A percentile compares a stretch with the other conserved stretches of the same genome.
phyloP scores from a whole-genome alignment of 1,284 basidiomycete genomes.

The Pseudozyma hubeiensis region DNA sequence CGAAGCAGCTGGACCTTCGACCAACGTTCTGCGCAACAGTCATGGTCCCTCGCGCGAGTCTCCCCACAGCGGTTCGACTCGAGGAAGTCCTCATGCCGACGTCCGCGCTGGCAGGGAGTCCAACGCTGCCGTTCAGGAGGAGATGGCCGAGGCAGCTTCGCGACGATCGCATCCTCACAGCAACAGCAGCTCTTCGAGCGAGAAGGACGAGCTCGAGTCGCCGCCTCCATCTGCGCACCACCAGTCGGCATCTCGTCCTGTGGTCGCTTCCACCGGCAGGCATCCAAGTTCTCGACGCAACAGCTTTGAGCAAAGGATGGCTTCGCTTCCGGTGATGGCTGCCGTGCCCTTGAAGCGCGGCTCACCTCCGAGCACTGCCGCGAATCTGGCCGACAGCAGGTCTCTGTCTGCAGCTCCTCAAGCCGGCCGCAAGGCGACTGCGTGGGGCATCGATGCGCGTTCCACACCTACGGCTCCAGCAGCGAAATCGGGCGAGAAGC shows the following conservation, averaged over 20 bases:
- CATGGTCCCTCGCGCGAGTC: slow-evolving; percentile 27
- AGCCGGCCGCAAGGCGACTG: slow-evolving; percentile 33
- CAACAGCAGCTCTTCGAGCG: slow-evolving; percentile 44
- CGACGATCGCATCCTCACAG: slow-evolving; percentile 26
- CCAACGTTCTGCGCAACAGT: slow-evolving; percentile 26
- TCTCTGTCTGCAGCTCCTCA: slow-evolving; percentile 15
- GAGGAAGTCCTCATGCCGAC: slow-evolving; percentile 24
- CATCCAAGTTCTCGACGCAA: slow-evolving; percentile 38
- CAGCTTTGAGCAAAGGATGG: slow-evolving; percentile 58
- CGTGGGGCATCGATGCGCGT: slow-evolving; percentile 50
- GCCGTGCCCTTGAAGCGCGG: slow-evolving; percentile 53
- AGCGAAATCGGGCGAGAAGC: slow-evolving; percentile 26
- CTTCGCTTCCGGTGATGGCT: slow-evolving; percentile 46
- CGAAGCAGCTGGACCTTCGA: slow-evolving; percentile 15
- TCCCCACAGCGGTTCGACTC: slow-evolving; percentile 16
- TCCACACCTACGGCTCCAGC: slow-evolving; percentile 13
- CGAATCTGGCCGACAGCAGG: slow-evolving; percentile 12
- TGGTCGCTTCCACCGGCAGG: slow-evolving; percentile 14
- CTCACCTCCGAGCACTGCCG: slow-evolving; percentile 26
- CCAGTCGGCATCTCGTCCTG: slow-evolving; percentile 6
- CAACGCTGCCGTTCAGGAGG: slow-evolving; percentile 20
- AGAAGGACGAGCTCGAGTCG: slow-evolving; percentile 48
- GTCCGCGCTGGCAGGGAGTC: background rate
- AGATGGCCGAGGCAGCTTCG: slow-evolving; percentile 16
- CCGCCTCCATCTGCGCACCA: slow-evolving; percentile 29